Percentiles rank a stretch among this genome's conserved stretches.
These are phyloP conservation scores for Trypanosomatidae sp. DNA, from an alignment of 208 protist genomes.

Conservation along the genomic window DNA sequence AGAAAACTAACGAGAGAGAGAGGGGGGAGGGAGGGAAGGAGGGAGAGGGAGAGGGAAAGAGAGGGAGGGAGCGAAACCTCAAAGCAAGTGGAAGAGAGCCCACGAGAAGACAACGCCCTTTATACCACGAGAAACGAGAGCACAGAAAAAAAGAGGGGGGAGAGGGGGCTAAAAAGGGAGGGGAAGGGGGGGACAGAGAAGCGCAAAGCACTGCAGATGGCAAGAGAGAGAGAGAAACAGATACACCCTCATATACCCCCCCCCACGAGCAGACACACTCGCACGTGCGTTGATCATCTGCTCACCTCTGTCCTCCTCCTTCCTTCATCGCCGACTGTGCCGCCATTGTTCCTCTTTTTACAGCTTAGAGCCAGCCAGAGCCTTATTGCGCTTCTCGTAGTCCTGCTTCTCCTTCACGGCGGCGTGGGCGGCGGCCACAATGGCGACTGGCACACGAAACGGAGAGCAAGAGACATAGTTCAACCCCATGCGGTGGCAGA, in stretches of 20 bases:
- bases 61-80: not conserved
- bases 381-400: slow-evolving; percentile 37
- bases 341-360: slow-evolving; percentile 28
- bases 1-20: not conserved
- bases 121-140: not conserved
- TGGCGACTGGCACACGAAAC: slow-evolving; percentile 94
- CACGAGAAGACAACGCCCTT: not conserved
- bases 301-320: not conserved
- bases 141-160: not conserved
- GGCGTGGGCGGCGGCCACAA: slow-evolving; percentile 94
- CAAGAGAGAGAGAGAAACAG: not conserved
- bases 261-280: not conserved
- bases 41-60: not conserved
- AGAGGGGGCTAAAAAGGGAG: not conserved
- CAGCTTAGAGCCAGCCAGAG: slow-evolving; percentile 45
- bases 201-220: not conserved
- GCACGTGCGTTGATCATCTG: not conserved
- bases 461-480: slow-evolving; percentile 96
- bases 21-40: not conserved
- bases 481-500: slow-evolving; percentile 91
- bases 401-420: slow-evolving; percentile 79
- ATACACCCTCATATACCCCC: not conserved
- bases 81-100: not conserved
- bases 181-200: not conserved
- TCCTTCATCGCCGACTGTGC: not conserved